Percentiles rank a stretch among this genome's conserved stretches.
phyloP scores from a whole-genome alignment of 345 rosid species.

The Pelargonium nanum region DNA sequence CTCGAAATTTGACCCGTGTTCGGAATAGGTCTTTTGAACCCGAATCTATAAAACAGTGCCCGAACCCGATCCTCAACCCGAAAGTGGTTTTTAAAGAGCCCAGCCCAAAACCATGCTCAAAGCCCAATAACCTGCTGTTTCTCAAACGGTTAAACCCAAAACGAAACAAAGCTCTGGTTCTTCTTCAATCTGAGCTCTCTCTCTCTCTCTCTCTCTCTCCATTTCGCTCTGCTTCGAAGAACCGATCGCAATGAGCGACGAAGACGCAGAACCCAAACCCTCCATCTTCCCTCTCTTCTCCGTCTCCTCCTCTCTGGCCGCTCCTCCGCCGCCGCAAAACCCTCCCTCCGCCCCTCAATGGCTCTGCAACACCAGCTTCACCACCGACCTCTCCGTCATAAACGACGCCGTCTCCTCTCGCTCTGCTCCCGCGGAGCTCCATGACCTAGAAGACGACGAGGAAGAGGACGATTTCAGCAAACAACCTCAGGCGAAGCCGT shows the following conservation, averaged over 20 bases:
- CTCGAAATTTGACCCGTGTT: no score
- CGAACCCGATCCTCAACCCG: no score
- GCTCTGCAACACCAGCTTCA: conserved; percentile 87
- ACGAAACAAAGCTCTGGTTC: neutral
- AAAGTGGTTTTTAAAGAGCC: neutral
- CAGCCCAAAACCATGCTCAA: neutral
- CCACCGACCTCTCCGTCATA: conserved; percentile 48
- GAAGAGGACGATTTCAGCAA: conserved; percentile 24
- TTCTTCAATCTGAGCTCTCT: neutral
- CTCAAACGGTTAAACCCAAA: neutral
- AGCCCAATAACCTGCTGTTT: neutral
- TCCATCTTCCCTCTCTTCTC: conserved; percentile 38
- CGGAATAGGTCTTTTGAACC: no score
- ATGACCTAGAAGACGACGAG: conserved; percentile 18
- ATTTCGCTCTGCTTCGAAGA: no score
- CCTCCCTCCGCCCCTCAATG: conserved; percentile 32
- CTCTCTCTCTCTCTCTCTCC: neutral
- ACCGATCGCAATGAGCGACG: neutral
- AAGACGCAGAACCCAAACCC: neutral
- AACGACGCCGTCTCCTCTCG: conserved; percentile 35
- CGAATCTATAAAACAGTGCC: no score
- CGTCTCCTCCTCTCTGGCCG: conserved; percentile 14
- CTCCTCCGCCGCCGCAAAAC: conserved; percentile 9
- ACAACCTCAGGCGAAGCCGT: conserved; percentile 6
- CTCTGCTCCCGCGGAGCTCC: conserved; percentile 8